These are phyloP conservation scores for Salix suchowensis DNA, from an alignment of 345 rosid genomes.

Conservation along the genomic window DNA sequence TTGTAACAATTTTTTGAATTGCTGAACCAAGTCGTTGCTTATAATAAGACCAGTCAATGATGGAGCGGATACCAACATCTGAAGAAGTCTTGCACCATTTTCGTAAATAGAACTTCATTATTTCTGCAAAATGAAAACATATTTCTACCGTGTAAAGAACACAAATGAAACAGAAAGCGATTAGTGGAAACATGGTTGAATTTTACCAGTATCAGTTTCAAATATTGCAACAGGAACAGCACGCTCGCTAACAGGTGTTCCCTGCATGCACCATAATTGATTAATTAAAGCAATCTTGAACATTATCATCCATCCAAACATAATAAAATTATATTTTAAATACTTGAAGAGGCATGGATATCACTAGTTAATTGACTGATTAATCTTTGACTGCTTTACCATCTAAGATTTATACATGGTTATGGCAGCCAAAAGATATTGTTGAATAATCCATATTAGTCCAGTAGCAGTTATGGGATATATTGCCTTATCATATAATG, in stretches of 20 bases:
- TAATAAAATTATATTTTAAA: constrained; percentile 12
- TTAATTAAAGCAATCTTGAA: neutral
- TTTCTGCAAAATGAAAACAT: constrained; percentile 45
- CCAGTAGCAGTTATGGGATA: too few species aligned
- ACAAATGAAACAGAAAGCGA: constrained; percentile 4
- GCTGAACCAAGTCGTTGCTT: constrained; percentile 92
- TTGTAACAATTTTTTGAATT: constrained; percentile 84
- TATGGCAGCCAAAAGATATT: too few species aligned
- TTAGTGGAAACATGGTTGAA: constrained; percentile 16
- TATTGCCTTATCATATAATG: too few species aligned
- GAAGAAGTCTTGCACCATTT: constrained; percentile 91
- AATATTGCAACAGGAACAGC: constrained; percentile 99
- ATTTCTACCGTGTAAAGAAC: constrained; percentile 14
- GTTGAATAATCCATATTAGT: too few species aligned
- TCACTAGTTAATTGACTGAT: too few species aligned
- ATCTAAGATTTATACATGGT: too few species aligned
- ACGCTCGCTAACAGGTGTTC: constrained; percentile 95
- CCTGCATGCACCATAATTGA: constrained; percentile 49
- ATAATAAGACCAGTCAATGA: constrained; percentile 92
- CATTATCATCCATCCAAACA: constrained; percentile 5
- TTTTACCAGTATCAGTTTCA: constrained; percentile 74
- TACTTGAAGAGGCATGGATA: neutral
- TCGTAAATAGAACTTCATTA: constrained; percentile 64
- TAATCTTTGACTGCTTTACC: too few species aligned
- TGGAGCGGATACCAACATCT: constrained; percentile 68